phyloP scores from a whole-genome alignment of 2,329 filamentous ascomycete genomes.

The Fusarium paranaense region DNA sequence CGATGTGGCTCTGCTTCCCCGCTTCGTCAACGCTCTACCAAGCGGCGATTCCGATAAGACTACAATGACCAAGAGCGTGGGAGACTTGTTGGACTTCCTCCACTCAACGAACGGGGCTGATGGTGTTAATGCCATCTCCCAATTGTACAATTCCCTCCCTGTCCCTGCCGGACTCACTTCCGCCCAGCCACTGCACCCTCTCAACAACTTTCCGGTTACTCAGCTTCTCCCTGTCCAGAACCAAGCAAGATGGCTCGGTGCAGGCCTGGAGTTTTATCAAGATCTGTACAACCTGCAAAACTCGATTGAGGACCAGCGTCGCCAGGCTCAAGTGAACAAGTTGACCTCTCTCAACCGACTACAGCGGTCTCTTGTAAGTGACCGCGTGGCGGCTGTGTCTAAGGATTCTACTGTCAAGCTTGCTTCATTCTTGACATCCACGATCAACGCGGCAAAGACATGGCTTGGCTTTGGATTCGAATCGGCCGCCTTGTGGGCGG shows the following conservation, averaged over 20 bases:
- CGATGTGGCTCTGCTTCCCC: slow-evolving; percentile 56
- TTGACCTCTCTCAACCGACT: slow-evolving; percentile 69
- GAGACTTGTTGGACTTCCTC: slow-evolving; percentile 46
- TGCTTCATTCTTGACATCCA: slow-evolving; percentile 61
- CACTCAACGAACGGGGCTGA: slow-evolving; percentile 47
- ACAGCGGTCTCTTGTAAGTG: slow-evolving; percentile 68
- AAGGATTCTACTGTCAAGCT: slow-evolving; percentile 71
- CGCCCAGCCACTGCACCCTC: slow-evolving; percentile 66
- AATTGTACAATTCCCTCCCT: slow-evolving; percentile 51
- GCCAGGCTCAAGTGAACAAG: slow-evolving; percentile 58
- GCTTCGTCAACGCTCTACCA: slow-evolving; percentile 45
- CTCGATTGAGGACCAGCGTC: slow-evolving; percentile 55
- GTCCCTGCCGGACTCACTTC: slow-evolving; percentile 23
- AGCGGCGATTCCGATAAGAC: background rate
- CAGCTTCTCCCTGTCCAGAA: slow-evolving; percentile 54
- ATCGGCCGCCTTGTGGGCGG: slow-evolving; percentile 47
- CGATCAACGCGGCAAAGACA: slow-evolving; percentile 55
- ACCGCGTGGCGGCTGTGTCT: slow-evolving; percentile 65
- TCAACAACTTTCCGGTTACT: slow-evolving; percentile 68
- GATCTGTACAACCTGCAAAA: slow-evolving; percentile 57
- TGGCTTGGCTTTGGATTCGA: slow-evolving; percentile 55
- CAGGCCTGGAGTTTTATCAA: slow-evolving; percentile 63
- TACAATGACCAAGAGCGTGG: slow-evolving; percentile 27
- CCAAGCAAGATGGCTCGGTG: slow-evolving; percentile 61
- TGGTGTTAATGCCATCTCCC: slow-evolving; percentile 48